Evolutionary conservation across 2,329 filamentous ascomycete species (phyloP), one percentile per base, ranked within the genome.

Genomic region (Aureobasidium leucospermi): DNA sequence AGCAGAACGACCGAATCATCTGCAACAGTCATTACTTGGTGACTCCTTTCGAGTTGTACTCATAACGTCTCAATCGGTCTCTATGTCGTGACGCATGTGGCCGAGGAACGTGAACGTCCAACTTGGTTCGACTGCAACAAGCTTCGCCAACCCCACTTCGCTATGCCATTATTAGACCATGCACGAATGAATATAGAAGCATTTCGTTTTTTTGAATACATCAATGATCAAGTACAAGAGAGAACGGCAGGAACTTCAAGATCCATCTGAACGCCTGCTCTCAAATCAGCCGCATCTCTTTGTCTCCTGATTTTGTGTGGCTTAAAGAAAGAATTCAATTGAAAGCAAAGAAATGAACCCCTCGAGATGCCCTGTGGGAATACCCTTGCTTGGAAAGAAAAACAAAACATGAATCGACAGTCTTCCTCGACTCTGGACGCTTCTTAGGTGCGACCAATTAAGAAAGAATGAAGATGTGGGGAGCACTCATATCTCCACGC

Each of bases 341-440:
- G 48, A 29, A 41, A 41, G 39, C 38, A 55, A 42, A 55, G 29
- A 52, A 52, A 41, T 19, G 8, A 53, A 32, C 51, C 51, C 39
- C 29, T 55, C 29, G 16, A 55, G 28, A 45, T 55, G 39, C 51
- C 51, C 51, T 55, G 29, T 45, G 51, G 51, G 51, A 55, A 55
- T 55, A 45, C 39, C 51, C 39, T 55, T 43, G 51, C 51, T 32
- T 55, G 19, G 16, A 53, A 55, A 42, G 7, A 42, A 23, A 34
- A 42, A 52, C 19, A 29, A 15, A 10, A 41, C n/a, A 52, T 29
- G 41, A 16, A 29, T n/a, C 34, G 19, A 11, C 48, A 39, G 29
- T 52, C 48, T 41, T 34, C 48, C 19, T 52, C 23, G 48, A 52
- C 34, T 7, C 8, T 29, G 4, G 11, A 10, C 10, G 13, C n/a